These are phyloP conservation scores for Penicillium angulare DNA, from an alignment of 495 filamentous ascomycete species.

Conservation along the genomic window DNA sequence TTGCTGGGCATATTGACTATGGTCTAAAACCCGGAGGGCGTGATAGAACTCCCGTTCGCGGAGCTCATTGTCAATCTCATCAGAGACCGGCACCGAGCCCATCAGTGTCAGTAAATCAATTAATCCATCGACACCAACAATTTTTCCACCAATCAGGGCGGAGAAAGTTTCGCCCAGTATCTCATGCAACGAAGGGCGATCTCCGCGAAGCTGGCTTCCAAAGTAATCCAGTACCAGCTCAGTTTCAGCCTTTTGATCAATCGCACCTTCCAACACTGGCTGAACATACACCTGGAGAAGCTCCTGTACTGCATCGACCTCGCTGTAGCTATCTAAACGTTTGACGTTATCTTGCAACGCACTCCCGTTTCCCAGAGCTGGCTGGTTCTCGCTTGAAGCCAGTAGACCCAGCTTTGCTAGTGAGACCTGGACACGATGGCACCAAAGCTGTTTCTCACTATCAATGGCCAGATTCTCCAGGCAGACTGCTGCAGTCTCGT, in stretches of 20 bases:
- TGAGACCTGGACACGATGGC: slow-evolving; percentile 86
- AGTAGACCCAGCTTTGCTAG: slow-evolving; percentile 78
- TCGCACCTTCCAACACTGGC: slow-evolving; percentile 58
- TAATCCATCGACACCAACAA: slow-evolving; percentile 63
- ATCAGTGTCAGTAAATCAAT: slow-evolving; percentile 83
- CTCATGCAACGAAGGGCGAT: slow-evolving; percentile 60
- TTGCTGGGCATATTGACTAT: slow-evolving; percentile 48
- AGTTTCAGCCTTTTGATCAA: slow-evolving; percentile 74
- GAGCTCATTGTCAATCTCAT: slow-evolving; percentile 37
- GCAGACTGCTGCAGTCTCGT: slow-evolving; percentile 62
- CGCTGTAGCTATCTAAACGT: slow-evolving; percentile 58
- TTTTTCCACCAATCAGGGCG: slow-evolving; percentile 64
- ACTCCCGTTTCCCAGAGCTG: slow-evolving; percentile 12
- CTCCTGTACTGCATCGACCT: slow-evolving; percentile 71
- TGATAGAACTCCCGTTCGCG: slow-evolving; percentile 61
- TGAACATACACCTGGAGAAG: slow-evolving; percentile 60
- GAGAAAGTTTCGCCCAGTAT: slow-evolving; percentile 64
- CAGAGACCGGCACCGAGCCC: slow-evolving; percentile 29
- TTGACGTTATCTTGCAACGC: slow-evolving; percentile 33
- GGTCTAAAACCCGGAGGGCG: slow-evolving; percentile 65
- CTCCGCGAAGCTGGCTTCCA: slow-evolving; percentile 51
- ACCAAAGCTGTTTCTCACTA: slow-evolving; percentile 76
- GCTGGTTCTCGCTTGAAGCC: slow-evolving; percentile 49
- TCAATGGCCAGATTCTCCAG: slow-evolving; percentile 63
- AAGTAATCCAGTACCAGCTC: slow-evolving; percentile 72